Evolutionary conservation across 768 basidiomycete genomes (phyloP).

Genomic region (Megacollybia marginata): DNA sequence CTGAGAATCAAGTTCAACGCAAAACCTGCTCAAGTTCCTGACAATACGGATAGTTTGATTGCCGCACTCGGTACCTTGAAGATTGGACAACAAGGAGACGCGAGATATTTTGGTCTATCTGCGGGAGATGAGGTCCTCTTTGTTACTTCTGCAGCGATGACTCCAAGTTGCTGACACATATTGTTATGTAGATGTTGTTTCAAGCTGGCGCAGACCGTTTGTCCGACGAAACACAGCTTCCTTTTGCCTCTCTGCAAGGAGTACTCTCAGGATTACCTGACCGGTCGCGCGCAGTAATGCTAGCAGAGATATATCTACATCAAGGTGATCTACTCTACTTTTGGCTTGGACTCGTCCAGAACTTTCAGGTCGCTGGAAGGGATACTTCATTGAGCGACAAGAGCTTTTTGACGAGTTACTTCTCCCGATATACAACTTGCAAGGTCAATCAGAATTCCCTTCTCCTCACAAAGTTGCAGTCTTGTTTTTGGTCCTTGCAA

Average conservation of each 20-base stretch:
- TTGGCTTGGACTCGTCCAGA: too few relatives aligned
- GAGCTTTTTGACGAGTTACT: not conserved
- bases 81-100: conserved; percentile 27
- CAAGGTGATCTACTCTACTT: too few relatives aligned
- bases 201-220: not conserved
- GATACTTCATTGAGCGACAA: not conserved
- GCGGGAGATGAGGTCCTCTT: conserved; percentile 33
- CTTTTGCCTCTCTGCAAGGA: not conserved
- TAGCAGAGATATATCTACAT: not conserved
- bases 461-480: not conserved
- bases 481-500: not conserved
- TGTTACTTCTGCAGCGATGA: not conserved
- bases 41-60: conserved; percentile 7
- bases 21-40: not conserved
- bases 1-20: conserved; percentile 10
- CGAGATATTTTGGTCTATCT: conserved; percentile 33
- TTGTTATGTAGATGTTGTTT: not conserved
- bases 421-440: not conserved
- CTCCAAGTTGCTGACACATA: not conserved
- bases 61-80: conserved; percentile 31
- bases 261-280: not conserved
- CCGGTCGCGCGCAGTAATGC: not conserved
- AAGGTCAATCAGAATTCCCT: not conserved
- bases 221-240: not conserved
- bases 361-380: not conserved